A percentile compares a stretch with the other conserved stretches of the same genome.
Conservation (phyloP, 495 filamentous ascomycete genomes). For the Penicillium pulvis region DNA sequence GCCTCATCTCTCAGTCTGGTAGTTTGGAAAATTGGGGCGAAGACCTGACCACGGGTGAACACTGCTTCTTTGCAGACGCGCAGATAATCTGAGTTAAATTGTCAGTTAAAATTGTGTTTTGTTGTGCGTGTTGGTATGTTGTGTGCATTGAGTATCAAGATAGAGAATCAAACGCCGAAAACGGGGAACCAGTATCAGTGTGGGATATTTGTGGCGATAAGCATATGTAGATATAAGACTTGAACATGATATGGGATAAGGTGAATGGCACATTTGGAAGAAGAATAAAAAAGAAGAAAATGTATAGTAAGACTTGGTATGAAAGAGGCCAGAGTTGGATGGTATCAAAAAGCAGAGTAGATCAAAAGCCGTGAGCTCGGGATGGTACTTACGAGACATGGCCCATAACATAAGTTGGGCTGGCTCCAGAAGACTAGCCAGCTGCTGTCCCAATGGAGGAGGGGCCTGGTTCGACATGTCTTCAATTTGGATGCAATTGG, state of each 20-base stretch:
- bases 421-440: constrained; percentile 32
- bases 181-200: neutral
- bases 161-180: constrained; percentile 3
- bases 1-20: constrained; percentile 42
- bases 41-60: constrained; percentile 36
- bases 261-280: neutral
- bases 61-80: constrained; percentile 36
- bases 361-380: neutral
- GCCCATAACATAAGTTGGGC: constrained; percentile 33
- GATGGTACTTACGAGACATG: constrained; percentile 33
- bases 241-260: neutral
- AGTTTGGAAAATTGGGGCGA: constrained; percentile 40
- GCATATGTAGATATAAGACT: neutral
- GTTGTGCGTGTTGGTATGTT: neutral
- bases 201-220: neutral
- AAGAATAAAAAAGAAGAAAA: neutral
- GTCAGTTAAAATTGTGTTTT: neutral
- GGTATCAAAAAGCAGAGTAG: no score
- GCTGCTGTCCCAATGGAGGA: constrained; percentile 17
- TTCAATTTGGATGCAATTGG: neutral
- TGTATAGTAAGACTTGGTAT: no score
- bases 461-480: constrained; percentile 20
- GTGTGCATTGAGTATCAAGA: neutral
- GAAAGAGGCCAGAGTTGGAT: neutral
- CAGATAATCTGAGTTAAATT: constrained; percentile 32